Evolutionary conservation across 2,329 filamentous ascomycete genomes (phyloP).

Genomic region (Sarocladium oryzae): DNA sequence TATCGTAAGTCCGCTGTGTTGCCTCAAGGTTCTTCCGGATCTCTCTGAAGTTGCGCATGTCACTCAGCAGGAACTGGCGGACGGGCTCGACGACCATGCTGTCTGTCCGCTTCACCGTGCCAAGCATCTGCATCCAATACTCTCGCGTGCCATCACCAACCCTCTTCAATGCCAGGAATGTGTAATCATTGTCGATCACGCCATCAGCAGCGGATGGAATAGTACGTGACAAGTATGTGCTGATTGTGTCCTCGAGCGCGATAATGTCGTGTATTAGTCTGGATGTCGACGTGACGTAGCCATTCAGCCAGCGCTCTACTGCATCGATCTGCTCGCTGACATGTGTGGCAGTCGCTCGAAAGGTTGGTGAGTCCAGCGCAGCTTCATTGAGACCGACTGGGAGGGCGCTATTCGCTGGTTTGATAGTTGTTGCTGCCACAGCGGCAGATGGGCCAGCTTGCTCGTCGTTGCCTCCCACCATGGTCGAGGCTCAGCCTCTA

Average conservation of each 20-base stretch:
- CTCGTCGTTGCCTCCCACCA: constrained; percentile 14
- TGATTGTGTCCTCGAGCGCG: constrained; percentile 72
- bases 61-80: constrained; percentile 66
- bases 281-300: constrained; percentile 46
- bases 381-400: constrained; percentile 91
- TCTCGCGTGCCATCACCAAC: constrained; percentile 82
- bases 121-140: constrained; percentile 74
- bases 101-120: constrained; percentile 72
- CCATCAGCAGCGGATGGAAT: constrained; percentile 76
- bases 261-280: constrained; percentile 57
- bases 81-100: constrained; percentile 74
- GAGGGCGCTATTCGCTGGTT: constrained; percentile 33
- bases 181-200: constrained; percentile 91
- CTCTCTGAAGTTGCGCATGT: constrained; percentile 83
- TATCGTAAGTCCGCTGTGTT: constrained; percentile 79
- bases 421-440: constrained; percentile 15
- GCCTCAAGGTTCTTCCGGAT: constrained; percentile 67
- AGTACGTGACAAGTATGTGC: constrained; percentile 67
- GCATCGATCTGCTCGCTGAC: constrained; percentile 88
- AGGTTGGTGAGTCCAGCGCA: constrained; percentile 91
- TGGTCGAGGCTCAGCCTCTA: constrained; percentile 10
- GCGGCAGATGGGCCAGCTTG: constrained; percentile 14
- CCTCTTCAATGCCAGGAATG: constrained; percentile 75
- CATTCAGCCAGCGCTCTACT: constrained; percentile 84
- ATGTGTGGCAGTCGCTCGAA: constrained; percentile 78